These are phyloP conservation scores for Nigrospora sphaerica DNA, from an alignment of 2,329 filamentous ascomycete species.

Conservation along the genomic window DNA sequence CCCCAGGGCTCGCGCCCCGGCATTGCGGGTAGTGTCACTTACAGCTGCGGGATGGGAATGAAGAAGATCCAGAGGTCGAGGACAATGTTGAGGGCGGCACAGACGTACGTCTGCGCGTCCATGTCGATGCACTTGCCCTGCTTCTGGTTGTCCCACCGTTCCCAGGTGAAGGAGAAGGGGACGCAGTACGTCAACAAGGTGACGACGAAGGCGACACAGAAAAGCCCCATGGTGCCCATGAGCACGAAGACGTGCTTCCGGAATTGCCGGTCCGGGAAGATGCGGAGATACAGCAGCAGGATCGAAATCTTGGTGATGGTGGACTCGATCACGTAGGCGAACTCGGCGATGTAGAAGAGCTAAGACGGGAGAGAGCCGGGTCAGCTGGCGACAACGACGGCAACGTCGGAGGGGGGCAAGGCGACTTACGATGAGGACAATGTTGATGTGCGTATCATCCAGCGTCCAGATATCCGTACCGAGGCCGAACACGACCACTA, in stretches of 20 bases:
- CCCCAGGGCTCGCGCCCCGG: not conserved
- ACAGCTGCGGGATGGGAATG: constrained; percentile 7
- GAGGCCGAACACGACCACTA: constrained; percentile 13
- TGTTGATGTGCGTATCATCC: constrained; percentile 8
- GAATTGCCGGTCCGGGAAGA: constrained; percentile 6
- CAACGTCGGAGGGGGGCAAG: too few species aligned
- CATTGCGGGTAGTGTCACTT: not conserved
- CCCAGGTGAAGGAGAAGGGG: constrained; percentile 12
- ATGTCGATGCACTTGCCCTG: constrained; percentile 7
- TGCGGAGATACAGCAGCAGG: constrained; percentile 6
- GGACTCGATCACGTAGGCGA: constrained; percentile 6
- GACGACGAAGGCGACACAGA: constrained; percentile 10
- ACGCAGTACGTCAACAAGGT: constrained; percentile 10
- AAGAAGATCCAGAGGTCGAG: constrained; percentile 8
- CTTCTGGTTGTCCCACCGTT: constrained; percentile 9
- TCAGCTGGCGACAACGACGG: too few species aligned
- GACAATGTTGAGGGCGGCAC: constrained; percentile 4
- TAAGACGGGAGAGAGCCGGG: not conserved
- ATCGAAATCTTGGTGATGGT: constrained; percentile 7
- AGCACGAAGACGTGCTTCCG: constrained; percentile 5
- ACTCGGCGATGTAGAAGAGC: constrained; percentile 7
- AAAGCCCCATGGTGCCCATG: constrained; percentile 7
- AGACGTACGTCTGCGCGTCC: constrained; percentile 5
- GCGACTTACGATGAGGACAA: constrained; percentile 10
- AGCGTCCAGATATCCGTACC: constrained; percentile 12